These are phyloP conservation scores for Cystofilobasidium bisporidii DNA, from an alignment of 768 basidiomycete species.

Conservation along the genomic window DNA sequence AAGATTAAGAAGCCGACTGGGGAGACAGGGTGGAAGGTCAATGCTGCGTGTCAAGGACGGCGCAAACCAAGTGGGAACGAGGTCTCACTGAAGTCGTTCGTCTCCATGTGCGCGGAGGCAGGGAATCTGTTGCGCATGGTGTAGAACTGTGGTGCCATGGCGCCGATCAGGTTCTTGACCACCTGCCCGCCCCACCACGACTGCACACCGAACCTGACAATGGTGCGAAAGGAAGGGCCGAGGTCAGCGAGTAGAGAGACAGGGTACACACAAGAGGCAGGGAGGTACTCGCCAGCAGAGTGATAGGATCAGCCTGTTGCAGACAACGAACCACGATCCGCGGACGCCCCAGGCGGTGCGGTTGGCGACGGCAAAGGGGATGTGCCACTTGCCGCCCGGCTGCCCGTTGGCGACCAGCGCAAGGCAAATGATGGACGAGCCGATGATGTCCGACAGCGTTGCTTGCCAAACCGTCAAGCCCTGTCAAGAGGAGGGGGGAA, in stretches of 20 bases:
- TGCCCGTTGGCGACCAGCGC: slow-evolving; percentile 23
- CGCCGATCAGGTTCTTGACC: slow-evolving; percentile 32
- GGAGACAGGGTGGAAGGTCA: neutral
- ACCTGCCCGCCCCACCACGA: slow-evolving; percentile 32
- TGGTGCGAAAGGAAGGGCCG: neutral
- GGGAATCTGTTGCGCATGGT: slow-evolving; percentile 34
- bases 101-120: slow-evolving; percentile 30
- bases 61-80: neutral
- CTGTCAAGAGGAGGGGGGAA: too few relatives aligned
- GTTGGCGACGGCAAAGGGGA: slow-evolving; percentile 36
- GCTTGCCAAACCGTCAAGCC: slow-evolving; percentile 32
- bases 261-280: slow-evolving; percentile 19
- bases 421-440: neutral
- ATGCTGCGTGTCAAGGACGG: neutral
- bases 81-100: slow-evolving; percentile 31
- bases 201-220: slow-evolving; percentile 28
- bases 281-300: neutral
- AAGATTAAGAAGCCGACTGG: slow-evolving; percentile 30
- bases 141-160: slow-evolving; percentile 30
- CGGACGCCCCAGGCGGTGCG: slow-evolving; percentile 26
- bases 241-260: neutral
- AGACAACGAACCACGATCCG: slow-evolving; percentile 28
- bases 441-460: slow-evolving; percentile 30
- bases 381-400: slow-evolving; percentile 31
- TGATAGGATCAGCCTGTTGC: slow-evolving; percentile 30